Evolutionary conservation across 805 yeast genomes (phyloP), one percentile per base, ranked within the genome.

Genomic region (Nadsonia fulvescens): DNA sequence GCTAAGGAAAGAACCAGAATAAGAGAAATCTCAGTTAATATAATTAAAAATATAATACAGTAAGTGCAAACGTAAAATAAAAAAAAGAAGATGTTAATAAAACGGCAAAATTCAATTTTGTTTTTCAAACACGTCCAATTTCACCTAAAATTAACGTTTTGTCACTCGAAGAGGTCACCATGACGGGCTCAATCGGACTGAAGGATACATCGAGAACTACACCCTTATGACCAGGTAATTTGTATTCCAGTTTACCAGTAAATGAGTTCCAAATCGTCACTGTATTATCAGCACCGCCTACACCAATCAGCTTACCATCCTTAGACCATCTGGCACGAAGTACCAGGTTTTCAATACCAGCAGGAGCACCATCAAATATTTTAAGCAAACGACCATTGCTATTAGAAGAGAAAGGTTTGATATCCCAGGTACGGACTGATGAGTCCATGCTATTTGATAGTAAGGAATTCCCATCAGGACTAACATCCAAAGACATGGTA

Each of bases 261-360:
- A 55, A 54, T 9, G 62, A 51, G 33, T 70, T 70, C 86, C 83
- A 77, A 3, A 60, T 36, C 4, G 67, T 63, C 1, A 63, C 58
- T 5, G 66, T 56, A 1, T 60, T 53, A 42, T 75, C 81, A 15
- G 63, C 66, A 1, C 78, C 63, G 0, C 86, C 89, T 10, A 78
- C 64, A 40, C 37, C 53, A 32, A 38, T 54, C 38, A 25, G 53
- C 6, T 38, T 38, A n/a, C 66, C 54, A 29, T 51, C 47, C 2
- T 35, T 32, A 12, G 47, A 44, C 36, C 70, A 55, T 7, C 56
- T 44, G 3, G 68, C 56, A 29, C 76, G 48, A 1, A 68, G 56
- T 18, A 67, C 38, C 22, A 59, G 53, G 29, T 59, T 61, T 27
- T 71, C 79, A 4, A 52, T 45, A 3, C 47, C 49, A 3, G 68